Percentiles rank a stretch among this genome's conserved stretches.
These are phyloP conservation scores for Phanerochaete carnosa DNA, from an alignment of 768 basidiomycete species.

Conservation along the genomic window DNA sequence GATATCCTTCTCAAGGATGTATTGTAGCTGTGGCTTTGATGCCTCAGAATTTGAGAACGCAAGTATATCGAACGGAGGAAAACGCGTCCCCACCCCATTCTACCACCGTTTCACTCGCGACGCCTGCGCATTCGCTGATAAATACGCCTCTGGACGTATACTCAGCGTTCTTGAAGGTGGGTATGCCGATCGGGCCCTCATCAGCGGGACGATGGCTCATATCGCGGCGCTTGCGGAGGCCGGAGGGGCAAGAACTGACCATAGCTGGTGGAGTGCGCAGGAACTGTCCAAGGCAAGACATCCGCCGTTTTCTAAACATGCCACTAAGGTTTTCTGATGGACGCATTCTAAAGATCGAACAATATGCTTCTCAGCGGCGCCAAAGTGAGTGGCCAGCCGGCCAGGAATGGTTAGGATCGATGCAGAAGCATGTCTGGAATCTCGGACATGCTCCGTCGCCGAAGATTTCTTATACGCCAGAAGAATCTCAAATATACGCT, in stretches of 20 bases:
- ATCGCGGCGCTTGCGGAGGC: slow-evolving; percentile 59
- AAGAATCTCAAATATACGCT: too few relatives aligned
- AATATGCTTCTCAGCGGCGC: too few relatives aligned
- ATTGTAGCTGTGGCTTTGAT: slow-evolving; percentile 82
- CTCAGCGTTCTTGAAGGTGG: slow-evolving; percentile 94
- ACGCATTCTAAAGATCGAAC: too few relatives aligned
- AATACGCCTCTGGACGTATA: slow-evolving; percentile 62
- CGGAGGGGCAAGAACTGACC: slow-evolving; percentile 17
- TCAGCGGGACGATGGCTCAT: slow-evolving; percentile 81
- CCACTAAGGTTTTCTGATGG: too few relatives aligned
- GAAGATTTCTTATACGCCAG: too few relatives aligned
- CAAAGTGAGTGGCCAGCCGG: too few relatives aligned
- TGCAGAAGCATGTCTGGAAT: too few relatives aligned
- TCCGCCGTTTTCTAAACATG: too few relatives aligned
- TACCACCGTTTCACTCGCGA: slow-evolving; percentile 81
- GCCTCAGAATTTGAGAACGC: slow-evolving; percentile 88
- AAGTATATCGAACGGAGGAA: slow-evolving; percentile 86
- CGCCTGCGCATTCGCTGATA: slow-evolving; percentile 57
- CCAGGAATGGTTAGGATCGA: too few relatives aligned
- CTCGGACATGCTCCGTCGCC: too few relatives aligned
- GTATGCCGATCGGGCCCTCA: slow-evolving; percentile 86
- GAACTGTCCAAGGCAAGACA: slow-evolving; percentile 63
- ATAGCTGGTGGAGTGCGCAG: slow-evolving; percentile 58
- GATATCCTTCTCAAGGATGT: neutral
- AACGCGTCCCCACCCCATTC: slow-evolving; percentile 85